Base-by-base conservation (phyloP, 1,139 yeast genomes). In the Pichia sp. region DNA sequence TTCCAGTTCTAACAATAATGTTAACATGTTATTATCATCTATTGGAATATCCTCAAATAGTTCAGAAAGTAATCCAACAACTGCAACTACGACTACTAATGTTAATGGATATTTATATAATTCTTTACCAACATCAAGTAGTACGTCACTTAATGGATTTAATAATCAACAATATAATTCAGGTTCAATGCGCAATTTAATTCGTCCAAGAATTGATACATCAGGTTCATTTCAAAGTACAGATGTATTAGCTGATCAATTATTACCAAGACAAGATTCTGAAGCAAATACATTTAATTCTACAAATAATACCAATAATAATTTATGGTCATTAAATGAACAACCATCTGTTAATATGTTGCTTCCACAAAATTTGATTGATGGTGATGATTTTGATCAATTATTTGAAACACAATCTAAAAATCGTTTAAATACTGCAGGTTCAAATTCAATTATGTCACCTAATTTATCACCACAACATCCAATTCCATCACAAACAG, bases 351-450 rank as follows among this genome's bases (percentile, higher is more conserved):
- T 56, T 11, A 53, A 55, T 26, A 43, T 52, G 39, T 35, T 54
- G 11, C 38, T 55, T 10, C 61, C 60, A 5, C 61, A 56, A 32
- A 48, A 55, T 14, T 36, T 57, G 8, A 56, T 57, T 20, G 57
- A 52, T 18, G 52, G 48, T n/a, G 54, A 46, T 13, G 55, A 52
- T 19, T 23, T 52, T 13, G 45, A 36, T 21, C 36, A 25, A 20
- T 24, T 43, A 23, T 48, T 47, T 33, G 40, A 43, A 21, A 26
- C 42, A 2, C 39, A 34, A 20, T 31, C 40, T 19, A 26, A 21
- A 10, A 33, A 22, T 31, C 40, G 33, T 20, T 6, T 14, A 7
- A 15, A 29, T n/a, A n/a, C 7, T 16, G 18, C 14, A 5, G 10
- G 6, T 16, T 18, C 31, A 16, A 6, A 6, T 10, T 35, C 25